A percentile compares a stretch with the other conserved stretches of the same genome.
These are phyloP conservation scores for Ceratocystis albifundus DNA, from an alignment of 2,329 filamentous ascomycete species.

Conservation along the genomic window DNA sequence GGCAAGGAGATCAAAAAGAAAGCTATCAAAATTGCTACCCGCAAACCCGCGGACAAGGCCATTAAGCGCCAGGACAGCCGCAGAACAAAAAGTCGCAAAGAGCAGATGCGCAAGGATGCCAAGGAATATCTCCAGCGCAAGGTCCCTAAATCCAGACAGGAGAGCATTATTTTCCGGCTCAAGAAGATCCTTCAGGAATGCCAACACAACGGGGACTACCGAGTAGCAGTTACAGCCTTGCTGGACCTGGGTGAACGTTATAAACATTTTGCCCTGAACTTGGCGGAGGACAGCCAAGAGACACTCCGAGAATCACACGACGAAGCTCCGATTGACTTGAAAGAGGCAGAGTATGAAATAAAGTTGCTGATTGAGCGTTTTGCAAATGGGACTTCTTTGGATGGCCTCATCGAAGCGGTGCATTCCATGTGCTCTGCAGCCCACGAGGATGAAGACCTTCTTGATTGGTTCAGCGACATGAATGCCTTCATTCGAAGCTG, in stretches of 20 bases:
- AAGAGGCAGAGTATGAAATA: conserved; percentile 65
- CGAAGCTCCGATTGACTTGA: conserved; percentile 47
- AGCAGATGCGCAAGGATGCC: conserved; percentile 39
- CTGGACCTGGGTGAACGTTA: conserved; percentile 78
- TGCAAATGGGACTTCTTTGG: conserved; percentile 81
- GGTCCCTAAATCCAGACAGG: conserved; percentile 82
- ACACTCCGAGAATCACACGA: conserved; percentile 55
- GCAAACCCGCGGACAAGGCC: conserved; percentile 43
- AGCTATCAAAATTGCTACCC: conserved; percentile 35
- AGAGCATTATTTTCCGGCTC: conserved; percentile 80
- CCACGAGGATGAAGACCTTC: conserved; percentile 74
- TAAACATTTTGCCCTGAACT: conserved; percentile 55
- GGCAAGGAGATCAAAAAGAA: conserved; percentile 5
- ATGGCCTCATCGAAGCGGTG: conserved; percentile 76
- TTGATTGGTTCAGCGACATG: conserved; percentile 74
- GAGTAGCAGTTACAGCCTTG: conserved; percentile 79
- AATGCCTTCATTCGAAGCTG: conserved; percentile 69
- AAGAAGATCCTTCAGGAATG: conserved; percentile 98
- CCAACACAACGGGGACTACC: conserved; percentile 88
- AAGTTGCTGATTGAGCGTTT: conserved; percentile 88
- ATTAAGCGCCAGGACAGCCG: conserved; percentile 27
- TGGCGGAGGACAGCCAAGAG: conserved; percentile 53
- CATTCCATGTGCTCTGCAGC: conserved; percentile 78
- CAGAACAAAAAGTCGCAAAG: conserved; percentile 35
- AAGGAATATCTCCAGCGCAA: conserved; percentile 73